phyloP scores from a whole-genome alignment of 2,329 filamentous ascomycete species.

The Aspergillus cejpii region DNA sequence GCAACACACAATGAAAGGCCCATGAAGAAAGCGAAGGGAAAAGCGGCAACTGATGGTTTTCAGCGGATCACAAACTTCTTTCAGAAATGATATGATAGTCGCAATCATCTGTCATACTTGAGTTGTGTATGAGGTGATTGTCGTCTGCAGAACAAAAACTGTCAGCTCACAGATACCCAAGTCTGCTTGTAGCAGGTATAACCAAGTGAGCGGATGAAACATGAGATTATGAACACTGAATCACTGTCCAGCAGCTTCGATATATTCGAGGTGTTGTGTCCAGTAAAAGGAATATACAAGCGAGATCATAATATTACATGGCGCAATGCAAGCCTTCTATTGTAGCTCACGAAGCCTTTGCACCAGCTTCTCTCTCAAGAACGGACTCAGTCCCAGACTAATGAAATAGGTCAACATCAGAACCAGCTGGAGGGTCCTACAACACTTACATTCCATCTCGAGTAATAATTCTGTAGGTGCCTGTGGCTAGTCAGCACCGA shows the following conservation, averaged over 20 bases:
- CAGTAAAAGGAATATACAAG: slow-evolving; percentile 14
- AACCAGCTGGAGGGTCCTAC: background rate
- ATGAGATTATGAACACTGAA: no score
- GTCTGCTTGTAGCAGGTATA: no score
- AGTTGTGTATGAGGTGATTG: no score
- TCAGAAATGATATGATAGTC: slow-evolving; percentile 27
- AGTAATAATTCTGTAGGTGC: slow-evolving; percentile 56
- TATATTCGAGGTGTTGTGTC: background rate
- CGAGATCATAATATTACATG: background rate
- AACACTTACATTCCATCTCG: slow-evolving; percentile 52
- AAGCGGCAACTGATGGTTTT: slow-evolving; percentile 44
- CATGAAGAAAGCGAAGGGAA: slow-evolving; percentile 39
- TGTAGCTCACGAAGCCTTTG: slow-evolving; percentile 38
- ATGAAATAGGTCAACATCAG: slow-evolving; percentile 17
- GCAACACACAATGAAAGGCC: slow-evolving; percentile 51
- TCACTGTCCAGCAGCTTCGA: slow-evolving; percentile 18
- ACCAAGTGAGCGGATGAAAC: background rate
- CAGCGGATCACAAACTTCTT: slow-evolving; percentile 49
- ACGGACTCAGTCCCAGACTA: slow-evolving; percentile 45
- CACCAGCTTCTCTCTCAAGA: slow-evolving; percentile 46
- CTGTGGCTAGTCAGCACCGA: slow-evolving; percentile 17
- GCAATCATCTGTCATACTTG: no score
- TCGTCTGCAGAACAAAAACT: background rate
- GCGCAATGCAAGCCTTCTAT: slow-evolving; percentile 19
- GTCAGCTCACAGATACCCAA: background rate